Evolutionary conservation across 176 grass and related monocot genomes (phyloP).

Genomic region (Aegilops speltoides): DNA sequence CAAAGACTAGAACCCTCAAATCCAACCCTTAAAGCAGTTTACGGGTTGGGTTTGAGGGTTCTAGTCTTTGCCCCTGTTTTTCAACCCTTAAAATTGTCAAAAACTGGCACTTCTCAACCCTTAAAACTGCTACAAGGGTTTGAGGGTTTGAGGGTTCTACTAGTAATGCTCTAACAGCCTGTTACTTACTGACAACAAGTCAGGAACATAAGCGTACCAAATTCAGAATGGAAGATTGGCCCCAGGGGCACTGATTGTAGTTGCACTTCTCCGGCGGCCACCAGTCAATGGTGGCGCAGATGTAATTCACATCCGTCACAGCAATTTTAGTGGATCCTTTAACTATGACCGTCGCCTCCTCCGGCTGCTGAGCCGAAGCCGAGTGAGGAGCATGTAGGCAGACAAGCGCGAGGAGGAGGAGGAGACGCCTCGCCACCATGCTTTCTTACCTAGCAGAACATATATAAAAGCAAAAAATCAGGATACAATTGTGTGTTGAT

Average conservation of each 20-base stretch:
- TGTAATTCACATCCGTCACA: conserved; percentile 61
- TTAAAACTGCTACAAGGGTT: too few species aligned
- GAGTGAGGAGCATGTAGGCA: conserved; percentile 29
- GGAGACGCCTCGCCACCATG: conserved; percentile 34
- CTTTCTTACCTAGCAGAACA: neutral
- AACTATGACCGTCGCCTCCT: conserved; percentile 57
- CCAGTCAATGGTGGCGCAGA: conserved; percentile 98
- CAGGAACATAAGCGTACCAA: conserved; percentile 49
- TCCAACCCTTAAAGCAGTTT: too few species aligned
- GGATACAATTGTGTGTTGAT: neutral
- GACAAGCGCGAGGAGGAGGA: conserved; percentile 25
- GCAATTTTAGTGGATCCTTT: conserved; percentile 71
- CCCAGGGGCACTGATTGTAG: conserved; percentile 98
- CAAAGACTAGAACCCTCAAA: too few species aligned
- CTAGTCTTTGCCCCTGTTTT: too few species aligned
- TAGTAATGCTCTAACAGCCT: too few species aligned
- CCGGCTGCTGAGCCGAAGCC: conserved; percentile 43
- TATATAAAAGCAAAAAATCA: conserved; percentile 3
- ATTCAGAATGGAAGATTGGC: conserved; percentile 85
- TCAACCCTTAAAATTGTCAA: too few species aligned
- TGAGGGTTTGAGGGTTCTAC: too few species aligned
- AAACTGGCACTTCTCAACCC: too few species aligned
- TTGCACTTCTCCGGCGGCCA: conserved; percentile 98
- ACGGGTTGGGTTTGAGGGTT: too few species aligned
- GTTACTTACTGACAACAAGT: neutral